phyloP scores from a whole-genome alignment of 2,329 filamentous ascomycete species.

The Amauroascus verrucosus region DNA sequence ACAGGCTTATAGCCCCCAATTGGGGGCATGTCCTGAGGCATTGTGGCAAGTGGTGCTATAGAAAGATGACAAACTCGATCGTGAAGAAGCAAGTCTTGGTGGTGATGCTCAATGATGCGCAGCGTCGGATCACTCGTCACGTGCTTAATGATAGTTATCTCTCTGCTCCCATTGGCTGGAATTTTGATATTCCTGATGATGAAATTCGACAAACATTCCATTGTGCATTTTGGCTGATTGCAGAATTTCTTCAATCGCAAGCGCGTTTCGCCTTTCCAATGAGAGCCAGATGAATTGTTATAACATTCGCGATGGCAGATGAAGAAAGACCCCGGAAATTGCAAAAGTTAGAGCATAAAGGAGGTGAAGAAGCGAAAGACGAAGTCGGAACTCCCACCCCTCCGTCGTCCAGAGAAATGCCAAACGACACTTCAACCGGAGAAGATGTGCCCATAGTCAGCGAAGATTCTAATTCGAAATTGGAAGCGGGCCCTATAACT shows the following conservation, averaged over 20 bases:
- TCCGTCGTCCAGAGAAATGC: not conserved
- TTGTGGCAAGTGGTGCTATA: conserved; percentile 37
- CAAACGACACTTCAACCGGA: not conserved
- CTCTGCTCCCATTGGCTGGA: conserved; percentile 1
- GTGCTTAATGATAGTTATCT: conserved; percentile 6
- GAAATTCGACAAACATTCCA: too few species aligned
- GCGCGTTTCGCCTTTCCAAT: not conserved
- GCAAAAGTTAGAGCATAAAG: conserved; percentile 41
- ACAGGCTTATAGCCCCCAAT: conserved; percentile 87
- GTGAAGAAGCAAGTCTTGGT: not conserved
- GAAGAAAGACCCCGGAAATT: conserved; percentile 48
- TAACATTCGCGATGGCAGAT: conserved; percentile 39
- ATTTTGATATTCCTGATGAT: too few species aligned
- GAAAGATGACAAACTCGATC: not conserved
- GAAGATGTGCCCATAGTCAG: not conserved
- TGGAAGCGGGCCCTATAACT: not conserved
- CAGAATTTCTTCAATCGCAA: not conserved
- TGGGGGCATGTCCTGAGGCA: conserved; percentile 98
- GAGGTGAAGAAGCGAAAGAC: conserved; percentile 16
- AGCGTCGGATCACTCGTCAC: not conserved
- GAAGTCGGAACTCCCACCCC: not conserved
- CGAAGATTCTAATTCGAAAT: conserved; percentile 7
- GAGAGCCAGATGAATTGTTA: not conserved
- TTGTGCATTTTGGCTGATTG: not conserved
- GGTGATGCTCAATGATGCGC: not conserved